Evolutionary conservation across 352 stramenopile genomes (phyloP).

Genomic region (Phytopythium aichiense): DNA sequence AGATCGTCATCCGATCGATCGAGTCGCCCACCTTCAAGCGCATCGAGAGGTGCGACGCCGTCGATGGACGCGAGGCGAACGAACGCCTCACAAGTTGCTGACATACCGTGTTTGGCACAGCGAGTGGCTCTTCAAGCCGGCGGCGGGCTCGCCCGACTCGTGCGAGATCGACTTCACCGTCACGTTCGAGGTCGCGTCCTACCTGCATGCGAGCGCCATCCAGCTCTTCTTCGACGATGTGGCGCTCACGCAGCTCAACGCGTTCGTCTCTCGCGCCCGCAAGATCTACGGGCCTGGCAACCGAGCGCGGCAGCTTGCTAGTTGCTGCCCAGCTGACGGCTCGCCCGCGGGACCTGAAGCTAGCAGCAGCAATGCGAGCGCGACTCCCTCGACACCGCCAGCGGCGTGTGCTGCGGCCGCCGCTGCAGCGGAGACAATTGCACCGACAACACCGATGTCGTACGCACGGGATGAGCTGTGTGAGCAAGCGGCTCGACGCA

Average conservation of each 20-base stretch:
- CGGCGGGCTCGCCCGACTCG: conserved; percentile 37
- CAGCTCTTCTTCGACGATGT: conserved; percentile 86
- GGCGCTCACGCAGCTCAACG: conserved; percentile 72
- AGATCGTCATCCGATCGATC: conserved; percentile 72
- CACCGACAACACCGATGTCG: neutral
- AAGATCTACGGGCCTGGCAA: conserved; percentile 37
- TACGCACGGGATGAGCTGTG: neutral
- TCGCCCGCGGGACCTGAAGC: neutral
- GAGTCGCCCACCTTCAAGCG: conserved; percentile 84
- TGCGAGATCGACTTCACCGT: conserved; percentile 78
- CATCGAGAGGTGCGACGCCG: conserved; percentile 60
- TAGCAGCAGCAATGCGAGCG: neutral
- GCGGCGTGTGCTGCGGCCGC: neutral
- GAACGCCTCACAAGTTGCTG: neutral
- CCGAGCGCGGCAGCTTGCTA: neutral
- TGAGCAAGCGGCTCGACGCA: conserved; percentile 13
- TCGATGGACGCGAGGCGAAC: neutral
- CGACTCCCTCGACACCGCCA: neutral
- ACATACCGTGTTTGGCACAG: conserved; percentile 14
- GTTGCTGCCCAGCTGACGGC: neutral
- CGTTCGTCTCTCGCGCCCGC: conserved; percentile 62
- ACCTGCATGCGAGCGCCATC: conserved; percentile 76
- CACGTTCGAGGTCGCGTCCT: conserved; percentile 77
- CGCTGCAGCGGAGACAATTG: neutral
- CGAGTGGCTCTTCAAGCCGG: conserved; percentile 67